A percentile compares a stretch with the other conserved stretches of the same genome.
Evolutionary conservation across 2,329 filamentous ascomycete genomes (phyloP).

Genomic region (Aspergillus sp.): DNA sequence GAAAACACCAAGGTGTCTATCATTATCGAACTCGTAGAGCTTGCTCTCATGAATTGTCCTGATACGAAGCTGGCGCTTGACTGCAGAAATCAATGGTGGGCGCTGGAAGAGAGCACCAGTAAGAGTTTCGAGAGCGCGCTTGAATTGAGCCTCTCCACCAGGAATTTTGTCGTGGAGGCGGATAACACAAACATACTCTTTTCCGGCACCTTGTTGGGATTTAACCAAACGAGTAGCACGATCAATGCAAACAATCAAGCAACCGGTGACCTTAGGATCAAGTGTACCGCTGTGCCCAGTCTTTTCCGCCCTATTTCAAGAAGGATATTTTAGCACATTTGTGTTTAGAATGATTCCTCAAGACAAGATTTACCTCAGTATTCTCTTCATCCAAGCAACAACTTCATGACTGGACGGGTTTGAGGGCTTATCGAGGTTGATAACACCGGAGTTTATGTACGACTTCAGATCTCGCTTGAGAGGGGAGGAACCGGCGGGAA

Average conservation of each 20-base stretch:
- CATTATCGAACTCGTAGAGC: slow-evolving; percentile 96
- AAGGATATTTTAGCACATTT: slow-evolving; percentile 18
- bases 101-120: slow-evolving; percentile 97
- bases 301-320: slow-evolving; percentile 73
- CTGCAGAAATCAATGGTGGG: slow-evolving; percentile 93
- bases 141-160: slow-evolving; percentile 89
- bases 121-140: slow-evolving; percentile 89
- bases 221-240: slow-evolving; percentile 97
- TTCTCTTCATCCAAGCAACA: slow-evolving; percentile 98
- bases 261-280: slow-evolving; percentile 96
- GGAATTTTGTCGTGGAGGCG: slow-evolving; percentile 93
- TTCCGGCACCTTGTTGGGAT: slow-evolving; percentile 97
- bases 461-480: slow-evolving; percentile 93
- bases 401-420: slow-evolving; percentile 99
- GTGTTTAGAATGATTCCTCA: neutral
- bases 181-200: slow-evolving; percentile 97
- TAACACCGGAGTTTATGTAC: slow-evolving; percentile 95
- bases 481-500: slow-evolving; percentile 87
- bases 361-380: slow-evolving; percentile 66
- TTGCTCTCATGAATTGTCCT: slow-evolving; percentile 97
- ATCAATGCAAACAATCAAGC: slow-evolving; percentile 92
- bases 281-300: slow-evolving; percentile 98
- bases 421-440: slow-evolving; percentile 96
- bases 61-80: slow-evolving; percentile 98
- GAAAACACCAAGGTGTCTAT: slow-evolving; percentile 95